Conservation (phyloP, 805 yeast species). For the Schizosaccharomyces lindneri region DNA sequence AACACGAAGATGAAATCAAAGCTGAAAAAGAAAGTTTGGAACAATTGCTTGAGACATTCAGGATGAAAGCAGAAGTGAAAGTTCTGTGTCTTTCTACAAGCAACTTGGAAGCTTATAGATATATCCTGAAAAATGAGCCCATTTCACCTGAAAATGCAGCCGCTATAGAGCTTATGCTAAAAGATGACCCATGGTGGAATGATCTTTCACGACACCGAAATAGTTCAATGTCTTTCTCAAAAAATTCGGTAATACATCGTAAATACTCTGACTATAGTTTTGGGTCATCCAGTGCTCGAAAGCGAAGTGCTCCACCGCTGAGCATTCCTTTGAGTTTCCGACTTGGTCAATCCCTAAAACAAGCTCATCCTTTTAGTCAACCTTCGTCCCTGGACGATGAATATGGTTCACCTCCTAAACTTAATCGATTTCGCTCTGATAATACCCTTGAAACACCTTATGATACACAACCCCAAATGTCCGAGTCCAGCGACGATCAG, state of each 20-base stretch:
- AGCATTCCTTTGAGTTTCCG: neutral
- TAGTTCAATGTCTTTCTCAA: neutral
- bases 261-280: neutral
- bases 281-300: neutral
- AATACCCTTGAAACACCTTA: neutral
- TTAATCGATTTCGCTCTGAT: neutral
- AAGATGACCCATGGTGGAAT: neutral
- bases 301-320: neutral
- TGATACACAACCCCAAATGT: neutral
- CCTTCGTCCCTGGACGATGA: neutral
- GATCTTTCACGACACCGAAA: neutral
- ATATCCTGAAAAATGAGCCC: conserved; percentile 28
- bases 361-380: neutral
- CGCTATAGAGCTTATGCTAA: neutral
- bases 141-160: neutral
- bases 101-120: conserved; percentile 35
- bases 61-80: conserved; percentile 64
- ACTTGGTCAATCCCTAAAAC: neutral
- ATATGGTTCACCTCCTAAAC: neutral
- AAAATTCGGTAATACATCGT: neutral
- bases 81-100: conserved; percentile 44
- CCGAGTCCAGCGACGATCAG: neutral
- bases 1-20: conserved; percentile 36
- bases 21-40: conserved; percentile 43
- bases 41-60: conserved; percentile 41